phyloP scores from a whole-genome alignment of 2,329 filamentous ascomycete genomes.

The Cordyceps cicadae region DNA sequence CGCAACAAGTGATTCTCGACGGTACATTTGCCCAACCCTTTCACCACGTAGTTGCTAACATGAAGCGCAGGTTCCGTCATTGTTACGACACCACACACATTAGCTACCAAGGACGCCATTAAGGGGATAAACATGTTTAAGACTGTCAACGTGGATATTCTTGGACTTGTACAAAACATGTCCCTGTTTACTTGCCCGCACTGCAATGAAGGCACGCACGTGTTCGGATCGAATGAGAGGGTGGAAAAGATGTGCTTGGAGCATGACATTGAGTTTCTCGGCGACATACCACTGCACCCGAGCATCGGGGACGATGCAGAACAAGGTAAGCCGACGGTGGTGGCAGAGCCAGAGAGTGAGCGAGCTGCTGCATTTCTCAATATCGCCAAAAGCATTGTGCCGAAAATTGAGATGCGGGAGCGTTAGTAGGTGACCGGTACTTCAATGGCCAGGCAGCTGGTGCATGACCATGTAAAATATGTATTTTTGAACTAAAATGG shows the following conservation, averaged over 20 bases:
- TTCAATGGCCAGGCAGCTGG: neutral
- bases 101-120: conserved; percentile 84
- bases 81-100: conserved; percentile 86
- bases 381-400: conserved; percentile 52
- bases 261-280: conserved; percentile 69
- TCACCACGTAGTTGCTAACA: neutral
- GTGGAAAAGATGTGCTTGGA: conserved; percentile 63
- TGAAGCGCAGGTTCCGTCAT: conserved; percentile 60
- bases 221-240: conserved; percentile 62
- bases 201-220: conserved; percentile 63
- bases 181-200: conserved; percentile 72
- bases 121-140: conserved; percentile 91
- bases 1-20: conserved; percentile 84
- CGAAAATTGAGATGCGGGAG: conserved; percentile 31
- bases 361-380: conserved; percentile 63
- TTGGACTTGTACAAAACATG: conserved; percentile 93
- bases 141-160: conserved; percentile 68
- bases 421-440: conserved; percentile 4
- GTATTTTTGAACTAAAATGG: neutral
- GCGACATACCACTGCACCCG: conserved; percentile 81
- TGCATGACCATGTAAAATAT: conserved; percentile 2
- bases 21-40: conserved; percentile 39
- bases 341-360: conserved; percentile 70
- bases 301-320: conserved; percentile 83
- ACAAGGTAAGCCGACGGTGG: conserved; percentile 79